Conservation (phyloP, 257 asterid genomes). For the Capsicum rhomboideum region DNA sequence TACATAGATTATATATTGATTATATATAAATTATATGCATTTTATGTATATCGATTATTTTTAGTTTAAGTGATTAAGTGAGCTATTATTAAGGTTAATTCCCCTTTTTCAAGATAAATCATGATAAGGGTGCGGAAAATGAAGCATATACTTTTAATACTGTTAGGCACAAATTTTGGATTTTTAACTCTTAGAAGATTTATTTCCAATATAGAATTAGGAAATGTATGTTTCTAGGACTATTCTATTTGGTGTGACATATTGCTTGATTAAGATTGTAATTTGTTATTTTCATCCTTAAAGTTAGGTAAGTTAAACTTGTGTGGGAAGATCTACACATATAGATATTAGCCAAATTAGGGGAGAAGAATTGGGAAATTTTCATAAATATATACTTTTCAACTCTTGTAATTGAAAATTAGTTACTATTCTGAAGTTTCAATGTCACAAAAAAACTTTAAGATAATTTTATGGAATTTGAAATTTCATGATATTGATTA, state of each 20-base stretch:
- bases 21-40: neutral
- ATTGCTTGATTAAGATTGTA: neutral
- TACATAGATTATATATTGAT: neutral
- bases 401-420: too few relatives aligned
- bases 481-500: too few relatives aligned
- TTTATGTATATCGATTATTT: too few relatives aligned
- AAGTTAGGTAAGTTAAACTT: too few relatives aligned
- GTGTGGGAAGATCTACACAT: too few relatives aligned
- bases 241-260: neutral
- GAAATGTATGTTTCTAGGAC: neutral
- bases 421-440: too few relatives aligned
- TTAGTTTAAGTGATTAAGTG: neutral
- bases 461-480: too few relatives aligned
- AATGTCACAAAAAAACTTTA: too few relatives aligned
- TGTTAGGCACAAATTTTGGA: neutral
- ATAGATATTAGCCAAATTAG: too few relatives aligned
- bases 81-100: neutral
- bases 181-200: neutral
- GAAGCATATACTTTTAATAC: neutral
- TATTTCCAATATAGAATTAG: neutral
- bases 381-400: too few relatives aligned
- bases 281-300: neutral
- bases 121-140: neutral
- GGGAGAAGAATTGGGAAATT: too few relatives aligned
- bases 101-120: accelerated